Evolutionary conservation across 345 rosid species (phyloP), one percentile per base, ranked within the genome.

Genomic region (Pelargonium nanum): DNA sequence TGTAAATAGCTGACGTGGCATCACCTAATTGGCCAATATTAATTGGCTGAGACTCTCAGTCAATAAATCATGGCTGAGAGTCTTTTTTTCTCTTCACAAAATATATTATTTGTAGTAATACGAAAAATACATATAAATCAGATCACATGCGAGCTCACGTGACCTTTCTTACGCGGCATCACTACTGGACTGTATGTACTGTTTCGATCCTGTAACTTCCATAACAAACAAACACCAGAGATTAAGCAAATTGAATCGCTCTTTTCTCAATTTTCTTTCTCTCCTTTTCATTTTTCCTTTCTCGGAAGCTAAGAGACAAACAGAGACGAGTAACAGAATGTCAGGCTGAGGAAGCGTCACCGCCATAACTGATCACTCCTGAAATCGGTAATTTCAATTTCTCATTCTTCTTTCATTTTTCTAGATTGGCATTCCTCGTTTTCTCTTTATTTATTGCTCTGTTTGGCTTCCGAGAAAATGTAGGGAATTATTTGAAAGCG

Each of bases 231-330:
- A 24, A 55, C 16, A 21, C 25, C 26, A 12, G 21, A 22, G 1
- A 0, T 40, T n/a, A 20, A 54, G 75, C 75, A 1, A n/a, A 53
- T 64, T 59, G 78, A 73, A 68, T 68, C 65, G 75, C 53, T 65
- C 26, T 64, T 56, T 61, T 32, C 3, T n/a, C 21, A 2, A 10
- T 22, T 55, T 55, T 24, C 34, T 10, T 19, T 13, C 32, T 40
- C 48, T 40, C 2, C 15, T 17, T 40, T 17, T 6, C 48, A 40
- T 40, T 40, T 40, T 3, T 40, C 48, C 10, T 40, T 40, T 40
- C 48, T 40, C 48, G 13, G 6, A 1, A 5, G 6, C 45, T 10
- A 9, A 17, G 48, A 40, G 48, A 40, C 9, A 2, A 40, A 40
- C 32, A 2, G 32, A 2, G 32, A 28, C 7, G 32, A 28, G 32